phyloP scores from a whole-genome alignment of 345 rosid genomes.

The Acer negundo region DNA sequence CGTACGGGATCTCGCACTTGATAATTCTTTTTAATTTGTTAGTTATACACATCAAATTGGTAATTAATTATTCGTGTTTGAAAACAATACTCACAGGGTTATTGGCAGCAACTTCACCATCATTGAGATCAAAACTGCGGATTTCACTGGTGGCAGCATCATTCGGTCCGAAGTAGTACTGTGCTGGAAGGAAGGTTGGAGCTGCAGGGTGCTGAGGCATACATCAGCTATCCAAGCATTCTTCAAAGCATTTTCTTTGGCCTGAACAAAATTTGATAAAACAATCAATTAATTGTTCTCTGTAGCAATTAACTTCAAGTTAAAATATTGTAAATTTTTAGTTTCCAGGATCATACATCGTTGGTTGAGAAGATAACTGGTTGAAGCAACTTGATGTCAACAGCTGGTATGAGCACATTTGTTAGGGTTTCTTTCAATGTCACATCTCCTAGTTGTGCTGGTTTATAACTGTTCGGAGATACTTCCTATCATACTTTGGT shows the following conservation, averaged over 20 bases:
- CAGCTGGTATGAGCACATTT: constrained; percentile 20
- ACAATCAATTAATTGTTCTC: no score
- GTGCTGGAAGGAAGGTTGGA: constrained; percentile 27
- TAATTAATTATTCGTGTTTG: no score
- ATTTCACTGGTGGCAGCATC: not conserved
- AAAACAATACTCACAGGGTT: constrained; percentile 22
- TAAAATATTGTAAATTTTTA: no score
- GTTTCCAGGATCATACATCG: constrained; percentile 8
- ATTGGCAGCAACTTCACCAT: constrained; percentile 36
- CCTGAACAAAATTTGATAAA: no score
- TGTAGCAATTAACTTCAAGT: no score
- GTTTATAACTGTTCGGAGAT: not conserved
- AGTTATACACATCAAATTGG: no score
- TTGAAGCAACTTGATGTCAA: constrained; percentile 27
- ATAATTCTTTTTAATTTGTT: no score
- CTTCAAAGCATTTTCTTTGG: constrained; percentile 22
- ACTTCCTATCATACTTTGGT: constrained; percentile 5
- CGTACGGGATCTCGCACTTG: no score
- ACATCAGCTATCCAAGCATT: constrained; percentile 30
- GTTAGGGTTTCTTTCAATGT: constrained; percentile 7
- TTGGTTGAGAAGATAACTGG: constrained; percentile 23
- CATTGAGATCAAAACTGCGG: constrained; percentile 26
- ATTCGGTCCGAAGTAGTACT: constrained; percentile 21
- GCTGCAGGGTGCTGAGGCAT: constrained; percentile 35
- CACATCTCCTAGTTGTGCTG: not conserved